These are phyloP conservation scores for Fonsecaea multimorphosa DNA, from an alignment of 2,329 filamentous ascomycete species.

Conservation along the genomic window DNA sequence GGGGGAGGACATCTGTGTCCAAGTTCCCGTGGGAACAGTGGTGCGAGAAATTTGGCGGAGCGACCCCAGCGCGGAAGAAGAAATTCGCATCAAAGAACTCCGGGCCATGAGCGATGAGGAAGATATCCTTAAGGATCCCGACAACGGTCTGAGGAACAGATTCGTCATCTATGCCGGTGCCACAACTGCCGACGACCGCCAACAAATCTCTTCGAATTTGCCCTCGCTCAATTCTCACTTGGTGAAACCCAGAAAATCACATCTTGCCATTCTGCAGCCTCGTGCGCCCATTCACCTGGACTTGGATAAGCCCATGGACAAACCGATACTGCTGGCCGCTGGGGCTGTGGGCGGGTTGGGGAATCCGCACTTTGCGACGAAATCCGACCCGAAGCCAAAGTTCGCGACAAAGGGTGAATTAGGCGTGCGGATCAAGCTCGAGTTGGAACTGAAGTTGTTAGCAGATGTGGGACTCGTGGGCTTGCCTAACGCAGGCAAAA, in stretches of 20 bases:
- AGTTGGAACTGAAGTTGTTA: constrained; percentile 91
- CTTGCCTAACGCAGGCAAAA: constrained; percentile 94
- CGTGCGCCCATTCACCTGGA: constrained; percentile 74
- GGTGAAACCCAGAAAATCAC: constrained; percentile 58
- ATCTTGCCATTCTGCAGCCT: constrained; percentile 71
- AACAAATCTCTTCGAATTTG: constrained; percentile 27
- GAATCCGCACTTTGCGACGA: constrained; percentile 89
- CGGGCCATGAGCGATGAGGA: constrained; percentile 49
- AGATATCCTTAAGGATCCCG: constrained; percentile 42
- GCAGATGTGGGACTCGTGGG: constrained; percentile 95
- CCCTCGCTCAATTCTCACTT: constrained; percentile 47
- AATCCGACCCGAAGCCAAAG: constrained; percentile 75
- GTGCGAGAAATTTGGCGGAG: constrained; percentile 79
- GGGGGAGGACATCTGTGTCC: constrained; percentile 85
- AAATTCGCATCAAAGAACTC: constrained; percentile 46
- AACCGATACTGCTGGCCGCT: constrained; percentile 82
- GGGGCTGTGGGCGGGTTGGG: constrained; percentile 89
- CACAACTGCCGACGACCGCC: constrained; percentile 27
- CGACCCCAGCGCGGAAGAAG: constrained; percentile 77
- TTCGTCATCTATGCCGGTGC: constrained; percentile 88
- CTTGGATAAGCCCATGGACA: constrained; percentile 75
- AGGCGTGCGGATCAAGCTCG: constrained; percentile 76
- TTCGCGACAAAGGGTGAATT: constrained; percentile 87
- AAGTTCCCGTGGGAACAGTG: constrained; percentile 91
- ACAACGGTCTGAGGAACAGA: constrained; percentile 60